A percentile compares a stretch with the other conserved stretches of the same genome.
phyloP scores from a whole-genome alignment of 1,284 basidiomycete genomes.

The Tilletia setariae region DNA sequence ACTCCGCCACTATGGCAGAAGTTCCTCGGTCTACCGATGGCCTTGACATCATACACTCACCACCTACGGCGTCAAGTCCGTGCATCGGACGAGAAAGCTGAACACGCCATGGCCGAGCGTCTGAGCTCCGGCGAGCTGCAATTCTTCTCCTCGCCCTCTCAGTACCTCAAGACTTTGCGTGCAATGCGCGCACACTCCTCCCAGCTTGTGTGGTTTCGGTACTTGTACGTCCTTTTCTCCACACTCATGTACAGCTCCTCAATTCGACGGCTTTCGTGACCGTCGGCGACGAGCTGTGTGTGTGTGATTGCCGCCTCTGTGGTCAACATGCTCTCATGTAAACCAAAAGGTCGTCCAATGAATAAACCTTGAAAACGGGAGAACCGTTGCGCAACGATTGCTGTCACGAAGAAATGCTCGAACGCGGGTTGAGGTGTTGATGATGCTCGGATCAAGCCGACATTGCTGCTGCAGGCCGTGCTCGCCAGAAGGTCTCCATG shows the following conservation, averaged over 20 bases:
- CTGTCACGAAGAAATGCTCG: too few relatives aligned
- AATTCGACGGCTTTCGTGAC: too few relatives aligned
- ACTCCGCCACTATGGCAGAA: constrained; percentile 32
- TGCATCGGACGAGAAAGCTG: too few relatives aligned
- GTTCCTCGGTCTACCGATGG: constrained; percentile 31
- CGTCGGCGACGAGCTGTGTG: too few relatives aligned
- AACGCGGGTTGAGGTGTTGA: not conserved
- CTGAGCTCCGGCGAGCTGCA: not conserved
- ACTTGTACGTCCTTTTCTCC: constrained; percentile 43
- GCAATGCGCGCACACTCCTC: constrained; percentile 46
- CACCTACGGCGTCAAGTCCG: too few relatives aligned
- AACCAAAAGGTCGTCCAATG: too few relatives aligned
- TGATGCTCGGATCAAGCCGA: not conserved
- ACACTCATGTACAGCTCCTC: constrained; percentile 35
- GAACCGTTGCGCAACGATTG: constrained; percentile 8
- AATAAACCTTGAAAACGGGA: not conserved
- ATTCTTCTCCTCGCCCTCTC: constrained; percentile 26
- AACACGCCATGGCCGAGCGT: not conserved
- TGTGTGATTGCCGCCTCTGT: too few relatives aligned
- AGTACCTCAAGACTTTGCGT: constrained; percentile 29
- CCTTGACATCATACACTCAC: constrained; percentile 15
- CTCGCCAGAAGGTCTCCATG: too few relatives aligned
- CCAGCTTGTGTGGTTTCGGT: constrained; percentile 52
- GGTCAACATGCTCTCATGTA: too few relatives aligned
- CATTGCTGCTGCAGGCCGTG: not conserved